Base-by-base conservation (phyloP, 768 basidiomycete species). In the Grammothele lineata region DNA sequence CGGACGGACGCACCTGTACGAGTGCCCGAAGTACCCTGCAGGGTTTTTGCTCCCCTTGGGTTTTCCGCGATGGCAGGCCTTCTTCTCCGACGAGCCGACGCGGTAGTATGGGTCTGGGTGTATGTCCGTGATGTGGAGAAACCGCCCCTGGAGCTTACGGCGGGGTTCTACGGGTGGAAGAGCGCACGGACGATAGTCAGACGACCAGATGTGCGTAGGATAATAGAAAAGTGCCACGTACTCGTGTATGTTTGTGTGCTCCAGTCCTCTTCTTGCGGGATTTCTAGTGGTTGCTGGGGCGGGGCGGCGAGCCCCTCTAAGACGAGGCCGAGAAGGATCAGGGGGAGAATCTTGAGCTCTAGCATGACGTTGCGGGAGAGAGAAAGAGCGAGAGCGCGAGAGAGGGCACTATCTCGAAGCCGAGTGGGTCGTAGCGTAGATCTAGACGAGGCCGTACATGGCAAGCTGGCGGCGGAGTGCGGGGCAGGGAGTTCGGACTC, bases 71-170 rank as follows among this genome's bases (percentile, higher is more conserved):
- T 92, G 90, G 57, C 90, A 92, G 9, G 81, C 74, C 4, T 72
- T 79, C n/a, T 71, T 70, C 51, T 75, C 67, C 7, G 80, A 73
- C n/a, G 78, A 65, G 34, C 72, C 71, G 18, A 60, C 57, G 7
- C 58, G 54, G 62, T 90, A 92, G 64, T 76, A 68, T 18, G 80
- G 78, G 66, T 91, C 89, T 26, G 88, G 88, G 58, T 92, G 90
- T 47, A 91, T 78, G 64, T 92, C 90, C 18, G 87, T 88, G 53
- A 92, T 80, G 58, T 90, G 87, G 21, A 92, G 62, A 65, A 90
- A 91, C 37, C 86, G 77, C 9, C 86, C 85, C 47, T 78, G 77
- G 17, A 87, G 70, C 60, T 74, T 79, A 48, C 66, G 73, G 32
- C 49, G 56, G 17, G 49, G 34, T 19, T 55, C 57, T 56, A 42